These are phyloP conservation scores for Crepidotus sp. DNA, from an alignment of 1,284 basidiomycete species.

Conservation along the genomic window DNA sequence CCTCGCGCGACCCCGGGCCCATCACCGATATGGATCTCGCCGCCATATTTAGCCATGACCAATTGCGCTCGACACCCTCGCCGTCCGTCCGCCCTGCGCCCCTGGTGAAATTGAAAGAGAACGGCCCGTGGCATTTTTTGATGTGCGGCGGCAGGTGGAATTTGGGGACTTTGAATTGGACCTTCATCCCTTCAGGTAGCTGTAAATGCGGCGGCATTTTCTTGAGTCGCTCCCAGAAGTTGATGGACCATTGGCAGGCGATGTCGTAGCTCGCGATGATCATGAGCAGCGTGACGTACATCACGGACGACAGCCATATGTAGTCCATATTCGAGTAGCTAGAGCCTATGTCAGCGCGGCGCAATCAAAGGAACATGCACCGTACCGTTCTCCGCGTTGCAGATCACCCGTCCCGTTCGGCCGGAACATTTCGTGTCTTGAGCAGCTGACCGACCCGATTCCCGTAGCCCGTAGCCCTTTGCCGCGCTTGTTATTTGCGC, in stretches of 20 bases:
- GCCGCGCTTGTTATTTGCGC: conserved; percentile 5
- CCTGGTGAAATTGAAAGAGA: conserved; percentile 12
- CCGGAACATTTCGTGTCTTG: conserved; percentile 8
- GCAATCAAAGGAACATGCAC: not conserved
- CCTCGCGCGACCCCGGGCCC: conserved; percentile 11
- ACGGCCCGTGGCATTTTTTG: conserved; percentile 8
- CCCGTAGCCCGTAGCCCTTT: conserved; percentile 3
- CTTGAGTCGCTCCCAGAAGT: conserved; percentile 2
- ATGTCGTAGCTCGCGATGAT: conserved; percentile 13
- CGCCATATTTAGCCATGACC: conserved; percentile 18
- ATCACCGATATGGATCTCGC: conserved; percentile 7
- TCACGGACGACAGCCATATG: conserved; percentile 5
- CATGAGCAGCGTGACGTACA: not conserved
- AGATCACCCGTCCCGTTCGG: conserved; percentile 8
- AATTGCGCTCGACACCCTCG: conserved; percentile 16
- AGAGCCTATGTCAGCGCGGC: not conserved
- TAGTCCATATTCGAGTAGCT: conserved; percentile 15
- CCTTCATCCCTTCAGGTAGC: not conserved
- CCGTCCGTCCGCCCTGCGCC: conserved; percentile 16
- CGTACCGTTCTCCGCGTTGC: conserved; percentile 13
- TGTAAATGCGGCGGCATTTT: not conserved
- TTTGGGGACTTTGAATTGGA: conserved; percentile 18
- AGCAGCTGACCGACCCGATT: conserved; percentile 7
- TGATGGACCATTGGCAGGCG: conserved; percentile 10
- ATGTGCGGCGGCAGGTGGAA: conserved; percentile 17